These are phyloP conservation scores for Brettanomyces naardenensis DNA, from an alignment of 805 yeast species.

Conservation along the genomic window DNA sequence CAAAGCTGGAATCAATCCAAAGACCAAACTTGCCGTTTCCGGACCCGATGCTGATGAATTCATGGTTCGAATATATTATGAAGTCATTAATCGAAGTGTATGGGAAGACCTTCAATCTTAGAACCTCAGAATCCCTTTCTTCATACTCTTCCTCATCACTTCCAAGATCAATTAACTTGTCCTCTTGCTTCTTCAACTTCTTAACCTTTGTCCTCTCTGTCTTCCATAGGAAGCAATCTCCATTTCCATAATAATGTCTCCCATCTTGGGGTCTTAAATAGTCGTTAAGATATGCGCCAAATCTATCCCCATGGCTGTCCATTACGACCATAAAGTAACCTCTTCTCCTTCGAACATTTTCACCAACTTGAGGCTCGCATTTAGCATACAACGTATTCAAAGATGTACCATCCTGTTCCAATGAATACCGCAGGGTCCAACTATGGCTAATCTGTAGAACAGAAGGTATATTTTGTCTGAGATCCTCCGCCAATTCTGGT, in stretches of 20 bases:
- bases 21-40: slow-evolving; percentile 91
- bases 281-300: slow-evolving; percentile 79
- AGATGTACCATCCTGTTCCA: slow-evolving; percentile 90
- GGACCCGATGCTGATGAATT: slow-evolving; percentile 79
- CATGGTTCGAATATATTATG: slow-evolving; percentile 70
- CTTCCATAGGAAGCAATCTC: slow-evolving; percentile 92
- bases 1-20: slow-evolving; percentile 72
- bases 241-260: slow-evolving; percentile 80
- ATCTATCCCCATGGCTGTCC: slow-evolving; percentile 55
- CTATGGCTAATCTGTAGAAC: slow-evolving; percentile 67
- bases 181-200: slow-evolving; percentile 10
- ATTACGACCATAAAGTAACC: slow-evolving; percentile 73
- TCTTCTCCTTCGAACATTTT: slow-evolving; percentile 24
- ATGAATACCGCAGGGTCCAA: slow-evolving; percentile 76
- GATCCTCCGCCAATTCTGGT: slow-evolving; percentile 60
- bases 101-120: slow-evolving; percentile 71
- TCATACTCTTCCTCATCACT: slow-evolving; percentile 5
- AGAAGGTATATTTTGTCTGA: slow-evolving; percentile 67
- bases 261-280: slow-evolving; percentile 62
- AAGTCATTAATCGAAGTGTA: slow-evolving; percentile 86
- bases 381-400: slow-evolving; percentile 65
- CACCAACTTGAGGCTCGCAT: slow-evolving; percentile 36
- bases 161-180: not conserved
- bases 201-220: slow-evolving; percentile 37
- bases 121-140: slow-evolving; percentile 12